These are phyloP conservation scores for Panicum virgatum DNA, from an alignment of 202 grass and related monocot genomes.

Conservation along the genomic window DNA sequence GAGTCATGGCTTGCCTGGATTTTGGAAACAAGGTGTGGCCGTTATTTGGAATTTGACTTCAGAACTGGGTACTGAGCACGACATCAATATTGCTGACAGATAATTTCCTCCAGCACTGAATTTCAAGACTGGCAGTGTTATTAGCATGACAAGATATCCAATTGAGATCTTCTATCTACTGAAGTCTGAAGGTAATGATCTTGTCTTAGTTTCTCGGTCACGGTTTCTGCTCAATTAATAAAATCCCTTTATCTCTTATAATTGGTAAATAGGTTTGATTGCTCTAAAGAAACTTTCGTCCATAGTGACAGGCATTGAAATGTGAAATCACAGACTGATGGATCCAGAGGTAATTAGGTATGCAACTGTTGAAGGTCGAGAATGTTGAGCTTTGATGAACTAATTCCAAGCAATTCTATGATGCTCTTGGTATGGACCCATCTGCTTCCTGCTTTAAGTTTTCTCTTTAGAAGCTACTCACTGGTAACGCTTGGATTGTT, in stretches of 20 bases:
- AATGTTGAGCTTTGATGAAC: not conserved
- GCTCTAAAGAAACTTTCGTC: not conserved
- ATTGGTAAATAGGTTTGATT: not conserved
- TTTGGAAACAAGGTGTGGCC: conserved; percentile 2
- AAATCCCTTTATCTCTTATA: not conserved
- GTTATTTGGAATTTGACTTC: conserved; percentile 15
- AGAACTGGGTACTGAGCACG: not conserved
- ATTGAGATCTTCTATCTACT: not conserved
- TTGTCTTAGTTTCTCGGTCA: too few relatives aligned
- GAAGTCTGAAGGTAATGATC: conserved; percentile 32
- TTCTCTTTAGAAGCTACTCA: not conserved
- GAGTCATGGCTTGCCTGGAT: not conserved
- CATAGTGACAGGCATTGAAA: not conserved
- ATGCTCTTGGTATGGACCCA: not conserved
- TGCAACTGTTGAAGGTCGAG: not conserved
- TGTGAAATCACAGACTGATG: not conserved
- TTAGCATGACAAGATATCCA: not conserved
- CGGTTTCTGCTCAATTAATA: not conserved
- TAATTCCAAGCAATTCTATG: not conserved
- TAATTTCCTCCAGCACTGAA: not conserved
- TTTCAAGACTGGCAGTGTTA: not conserved
- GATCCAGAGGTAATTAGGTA: too few relatives aligned
- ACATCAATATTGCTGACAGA: not conserved
- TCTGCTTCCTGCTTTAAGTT: not conserved
- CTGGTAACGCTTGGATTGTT: not conserved